Conservation (phyloP, 139 green algal genomes). For the Pycnococcus provasolii region DNA sequence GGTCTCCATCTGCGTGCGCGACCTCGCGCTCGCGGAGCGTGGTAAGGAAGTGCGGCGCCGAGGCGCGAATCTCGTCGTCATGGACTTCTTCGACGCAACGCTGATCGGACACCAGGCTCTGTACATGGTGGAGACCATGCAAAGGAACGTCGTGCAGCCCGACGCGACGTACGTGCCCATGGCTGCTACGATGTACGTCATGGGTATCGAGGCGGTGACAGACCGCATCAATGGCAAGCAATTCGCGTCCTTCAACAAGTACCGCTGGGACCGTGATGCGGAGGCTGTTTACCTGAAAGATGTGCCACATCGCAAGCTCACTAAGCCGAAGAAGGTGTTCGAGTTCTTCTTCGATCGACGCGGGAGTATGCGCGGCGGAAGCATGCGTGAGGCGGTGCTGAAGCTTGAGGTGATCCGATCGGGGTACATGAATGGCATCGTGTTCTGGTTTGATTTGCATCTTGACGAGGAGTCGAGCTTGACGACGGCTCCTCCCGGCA, state of each 20-base stretch:
- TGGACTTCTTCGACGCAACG: constrained; percentile 32
- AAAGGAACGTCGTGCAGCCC: constrained; percentile 41
- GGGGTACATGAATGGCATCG: constrained; percentile 58
- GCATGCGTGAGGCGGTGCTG: constrained; percentile 42
- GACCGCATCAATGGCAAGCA: constrained; percentile 45
- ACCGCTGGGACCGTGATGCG: constrained; percentile 55
- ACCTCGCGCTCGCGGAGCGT: constrained; percentile 26
- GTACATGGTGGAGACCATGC: constrained; percentile 43
- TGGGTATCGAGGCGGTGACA: constrained; percentile 54
- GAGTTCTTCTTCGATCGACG: constrained; percentile 27
- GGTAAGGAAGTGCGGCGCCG: constrained; percentile 39
- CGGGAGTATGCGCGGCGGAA: constrained; percentile 11
- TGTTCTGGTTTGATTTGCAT: constrained; percentile 70
- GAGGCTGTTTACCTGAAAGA: constrained; percentile 41
- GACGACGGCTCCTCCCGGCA: constrained; percentile 33
- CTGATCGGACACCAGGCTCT: constrained; percentile 49
- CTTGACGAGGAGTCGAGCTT: constrained; percentile 54
- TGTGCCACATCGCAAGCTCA: constrained; percentile 49
- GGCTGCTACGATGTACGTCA: constrained; percentile 53
- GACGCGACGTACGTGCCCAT: constrained; percentile 44
- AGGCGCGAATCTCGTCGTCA: constrained; percentile 55
- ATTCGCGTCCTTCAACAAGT: constrained; percentile 54
- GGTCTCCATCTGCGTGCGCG: constrained; percentile 21
- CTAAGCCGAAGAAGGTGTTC: constrained; percentile 38
- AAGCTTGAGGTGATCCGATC: constrained; percentile 38